These are phyloP conservation scores for Magnaporthiopsis incrustans DNA, from an alignment of 2,329 filamentous ascomycete species.

Conservation along the genomic window DNA sequence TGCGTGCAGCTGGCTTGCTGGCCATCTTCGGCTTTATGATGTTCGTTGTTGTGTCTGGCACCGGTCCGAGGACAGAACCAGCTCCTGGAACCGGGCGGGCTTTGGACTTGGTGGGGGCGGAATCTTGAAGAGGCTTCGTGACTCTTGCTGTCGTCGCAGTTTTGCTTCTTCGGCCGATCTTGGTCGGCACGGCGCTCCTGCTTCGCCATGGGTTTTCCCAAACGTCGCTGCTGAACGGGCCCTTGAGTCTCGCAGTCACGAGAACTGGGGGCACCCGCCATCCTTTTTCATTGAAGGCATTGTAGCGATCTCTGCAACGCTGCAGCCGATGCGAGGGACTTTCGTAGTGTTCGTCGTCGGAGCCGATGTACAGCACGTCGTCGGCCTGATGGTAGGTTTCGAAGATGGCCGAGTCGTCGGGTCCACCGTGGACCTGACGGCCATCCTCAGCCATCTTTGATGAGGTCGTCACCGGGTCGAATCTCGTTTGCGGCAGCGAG, in stretches of 20 bases:
- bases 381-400: constrained; percentile 31
- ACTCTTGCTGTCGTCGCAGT: neutral
- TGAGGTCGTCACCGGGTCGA: too few relatives aligned
- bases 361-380: constrained; percentile 47
- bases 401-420: constrained; percentile 12
- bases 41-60: neutral
- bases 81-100: neutral
- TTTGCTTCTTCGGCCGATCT: neutral
- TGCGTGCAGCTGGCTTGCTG: neutral
- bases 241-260: constrained; percentile 51
- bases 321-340: constrained; percentile 35
- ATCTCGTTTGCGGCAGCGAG: neutral
- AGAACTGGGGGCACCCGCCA: constrained; percentile 47
- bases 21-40: neutral
- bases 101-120: neutral
- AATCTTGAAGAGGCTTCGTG: neutral
- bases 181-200: neutral
- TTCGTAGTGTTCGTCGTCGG: constrained; percentile 48
- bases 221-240: constrained; percentile 47
- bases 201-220: constrained; percentile 45
- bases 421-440: neutral
- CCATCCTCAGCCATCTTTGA: neutral
- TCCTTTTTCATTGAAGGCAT: constrained; percentile 33
- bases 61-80: neutral
- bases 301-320: constrained; percentile 51